A percentile compares a stretch with the other conserved stretches of the same genome.
These are phyloP conservation scores for Podospora pseudocomata DNA, from an alignment of 495 filamentous ascomycete species.

Conservation along the genomic window DNA sequence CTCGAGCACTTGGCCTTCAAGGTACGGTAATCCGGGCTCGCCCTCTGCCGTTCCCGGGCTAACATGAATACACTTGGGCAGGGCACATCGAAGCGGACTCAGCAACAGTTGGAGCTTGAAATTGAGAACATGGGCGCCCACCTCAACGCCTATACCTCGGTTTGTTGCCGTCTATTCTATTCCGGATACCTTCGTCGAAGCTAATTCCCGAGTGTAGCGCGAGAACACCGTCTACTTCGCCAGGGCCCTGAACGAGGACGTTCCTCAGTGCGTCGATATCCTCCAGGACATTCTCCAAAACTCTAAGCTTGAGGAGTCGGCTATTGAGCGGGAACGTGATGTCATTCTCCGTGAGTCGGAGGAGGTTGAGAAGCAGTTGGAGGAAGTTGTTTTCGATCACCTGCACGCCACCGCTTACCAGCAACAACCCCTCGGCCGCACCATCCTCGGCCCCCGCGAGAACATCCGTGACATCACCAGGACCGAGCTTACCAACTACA, in stretches of 20 bases:
- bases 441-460: constrained; percentile 94
- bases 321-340: constrained; percentile 95
- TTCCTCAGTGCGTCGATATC: constrained; percentile 93
- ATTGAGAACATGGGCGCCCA: constrained; percentile 99
- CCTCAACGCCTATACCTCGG: constrained; percentile 99
- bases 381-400: constrained; percentile 99
- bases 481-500: constrained; percentile 86
- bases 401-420: constrained; percentile 98
- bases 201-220: constrained; percentile 56
- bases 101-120: constrained; percentile 96
- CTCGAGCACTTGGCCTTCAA: constrained; percentile 99
- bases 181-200: constrained; percentile 20
- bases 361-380: constrained; percentile 98
- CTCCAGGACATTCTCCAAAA: constrained; percentile 98
- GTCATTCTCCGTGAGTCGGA: constrained; percentile 98
- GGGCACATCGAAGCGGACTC: constrained; percentile 89
- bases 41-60: constrained; percentile 7
- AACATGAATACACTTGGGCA: constrained; percentile 18
- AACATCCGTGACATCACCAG: constrained; percentile 96
- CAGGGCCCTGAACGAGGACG: constrained; percentile 96
- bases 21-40: constrained; percentile 46
- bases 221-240: constrained; percentile 99
- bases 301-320: constrained; percentile 87
- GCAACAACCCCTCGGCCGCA: constrained; percentile 90
- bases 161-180: constrained; percentile 47